phyloP scores from a whole-genome alignment of 2,329 filamentous ascomycete species.

The Onygenales sp. region DNA sequence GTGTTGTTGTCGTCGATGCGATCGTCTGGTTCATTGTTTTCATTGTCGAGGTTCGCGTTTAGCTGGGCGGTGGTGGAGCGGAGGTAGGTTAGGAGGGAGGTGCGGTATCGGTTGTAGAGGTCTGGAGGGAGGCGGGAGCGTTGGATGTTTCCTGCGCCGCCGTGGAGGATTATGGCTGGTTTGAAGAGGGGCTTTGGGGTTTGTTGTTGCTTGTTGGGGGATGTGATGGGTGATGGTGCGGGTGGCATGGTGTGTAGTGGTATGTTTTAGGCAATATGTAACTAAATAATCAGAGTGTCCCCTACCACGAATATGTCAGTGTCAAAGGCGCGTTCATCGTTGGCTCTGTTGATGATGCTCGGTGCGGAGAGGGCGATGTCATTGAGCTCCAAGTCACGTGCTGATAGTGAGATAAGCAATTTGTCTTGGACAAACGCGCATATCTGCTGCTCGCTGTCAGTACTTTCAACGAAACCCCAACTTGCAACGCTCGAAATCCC shows the following conservation, averaged over 20 bases:
- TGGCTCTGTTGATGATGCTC: neutral
- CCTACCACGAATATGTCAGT: neutral
- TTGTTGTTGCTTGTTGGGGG: neutral
- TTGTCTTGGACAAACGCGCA: no score
- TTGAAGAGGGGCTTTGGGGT: slow-evolving; percentile 19
- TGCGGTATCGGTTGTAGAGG: slow-evolving; percentile 50
- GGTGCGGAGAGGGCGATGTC: neutral
- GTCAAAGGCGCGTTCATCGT: neutral
- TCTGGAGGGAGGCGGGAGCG: slow-evolving; percentile 49
- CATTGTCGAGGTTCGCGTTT: slow-evolving; percentile 9
- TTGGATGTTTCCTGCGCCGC: slow-evolving; percentile 62
- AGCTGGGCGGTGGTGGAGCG: slow-evolving; percentile 35
- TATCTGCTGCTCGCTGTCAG: neutral
- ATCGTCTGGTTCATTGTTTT: neutral
- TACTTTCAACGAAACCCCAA: neutral
- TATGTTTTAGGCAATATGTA: no score
- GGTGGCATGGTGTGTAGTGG: neutral
- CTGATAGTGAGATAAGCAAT: neutral
- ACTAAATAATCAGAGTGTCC: neutral
- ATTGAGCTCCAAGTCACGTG: neutral
- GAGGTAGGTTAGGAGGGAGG: slow-evolving; percentile 54
- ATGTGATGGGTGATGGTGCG: neutral
- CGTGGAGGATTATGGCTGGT: slow-evolving; percentile 60
- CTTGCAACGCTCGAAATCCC: neutral
- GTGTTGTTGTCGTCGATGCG: neutral